phyloP scores from a whole-genome alignment of 768 basidiomycete genomes.

The Hortiboletus flavorubellus region DNA sequence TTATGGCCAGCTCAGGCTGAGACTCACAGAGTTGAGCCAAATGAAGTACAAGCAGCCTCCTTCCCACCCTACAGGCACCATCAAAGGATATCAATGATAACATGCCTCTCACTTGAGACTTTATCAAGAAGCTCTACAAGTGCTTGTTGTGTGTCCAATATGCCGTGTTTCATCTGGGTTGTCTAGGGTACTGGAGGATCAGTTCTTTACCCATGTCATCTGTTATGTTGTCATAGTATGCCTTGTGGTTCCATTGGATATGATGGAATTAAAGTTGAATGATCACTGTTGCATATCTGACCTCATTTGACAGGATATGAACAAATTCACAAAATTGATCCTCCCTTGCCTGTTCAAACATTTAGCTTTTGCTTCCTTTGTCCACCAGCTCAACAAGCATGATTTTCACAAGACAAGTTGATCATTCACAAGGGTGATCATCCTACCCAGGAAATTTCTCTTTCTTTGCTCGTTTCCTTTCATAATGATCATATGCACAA shows the following conservation, averaged over 20 bases:
- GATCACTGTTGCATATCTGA: constrained; percentile 9
- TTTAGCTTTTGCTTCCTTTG: constrained; percentile 90
- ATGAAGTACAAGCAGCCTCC: constrained; percentile 31
- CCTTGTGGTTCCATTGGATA: neutral
- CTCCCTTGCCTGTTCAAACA: constrained; percentile 94
- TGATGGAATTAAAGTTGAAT: neutral
- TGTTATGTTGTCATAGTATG: constrained; percentile 83
- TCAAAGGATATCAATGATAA: constrained; percentile 55
- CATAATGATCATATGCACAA: constrained; percentile 10
- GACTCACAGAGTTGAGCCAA: constrained; percentile 23
- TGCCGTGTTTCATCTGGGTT: constrained; percentile 1
- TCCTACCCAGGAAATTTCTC: neutral
- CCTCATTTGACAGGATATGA: constrained; percentile 66
- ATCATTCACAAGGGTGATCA: constrained; percentile 1
- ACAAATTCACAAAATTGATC: constrained; percentile 89
- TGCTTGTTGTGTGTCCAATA: constrained; percentile 32
- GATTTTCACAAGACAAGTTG: constrained; percentile 83
- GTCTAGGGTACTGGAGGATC: constrained; percentile 84
- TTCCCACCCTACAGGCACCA: constrained; percentile 16
- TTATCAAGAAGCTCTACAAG: constrained; percentile 95
- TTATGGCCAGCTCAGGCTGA: constrained; percentile 21
- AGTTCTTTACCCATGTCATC: constrained; percentile 65
- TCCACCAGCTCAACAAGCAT: constrained; percentile 92
- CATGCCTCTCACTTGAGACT: constrained; percentile 88
- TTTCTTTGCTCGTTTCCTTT: constrained; percentile 9